phyloP scores from a whole-genome alignment of 2,329 filamentous ascomycete species.

The Microcyclosporella mali region DNA sequence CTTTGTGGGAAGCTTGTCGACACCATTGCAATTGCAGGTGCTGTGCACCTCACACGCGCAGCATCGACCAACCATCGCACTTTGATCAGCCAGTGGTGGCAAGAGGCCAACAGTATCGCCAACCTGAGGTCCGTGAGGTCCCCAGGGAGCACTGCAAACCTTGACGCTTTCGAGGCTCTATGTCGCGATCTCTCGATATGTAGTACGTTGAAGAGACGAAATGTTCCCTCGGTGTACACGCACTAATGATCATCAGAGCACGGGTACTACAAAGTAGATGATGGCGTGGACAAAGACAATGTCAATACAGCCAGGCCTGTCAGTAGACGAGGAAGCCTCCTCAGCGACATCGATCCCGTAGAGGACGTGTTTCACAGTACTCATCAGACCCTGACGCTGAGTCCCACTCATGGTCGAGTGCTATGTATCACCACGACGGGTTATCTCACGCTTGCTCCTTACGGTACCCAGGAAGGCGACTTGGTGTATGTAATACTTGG shows the following conservation, averaged over 20 bases:
- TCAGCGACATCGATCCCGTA: constrained; percentile 20
- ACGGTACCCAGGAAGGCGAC: constrained; percentile 25
- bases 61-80: constrained; percentile 4
- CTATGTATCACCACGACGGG: constrained; percentile 24
- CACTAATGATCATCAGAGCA: too few relatives aligned
- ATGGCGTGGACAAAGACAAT: neutral
- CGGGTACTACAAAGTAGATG: constrained; percentile 10
- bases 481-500: constrained; percentile 26
- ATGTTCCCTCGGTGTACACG: neutral
- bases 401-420: constrained; percentile 26
- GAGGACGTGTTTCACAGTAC: constrained; percentile 19
- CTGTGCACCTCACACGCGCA: constrained; percentile 13
- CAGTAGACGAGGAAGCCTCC: constrained; percentile 18
- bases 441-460: constrained; percentile 24
- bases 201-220: constrained; percentile 2
- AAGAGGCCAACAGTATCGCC: constrained; percentile 21
- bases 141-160: constrained; percentile 22
- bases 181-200: constrained; percentile 18
- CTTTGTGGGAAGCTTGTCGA: constrained; percentile 27
- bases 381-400: constrained; percentile 22
- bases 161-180: constrained; percentile 24
- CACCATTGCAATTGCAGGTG: constrained; percentile 20
- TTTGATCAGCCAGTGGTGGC: constrained; percentile 22
- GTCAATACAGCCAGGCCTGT: neutral
- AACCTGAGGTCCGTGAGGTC: constrained; percentile 19